Conservation (phyloP, 2,329 filamentous ascomycete species). For the Fusarium solani-melongenae region DNA sequence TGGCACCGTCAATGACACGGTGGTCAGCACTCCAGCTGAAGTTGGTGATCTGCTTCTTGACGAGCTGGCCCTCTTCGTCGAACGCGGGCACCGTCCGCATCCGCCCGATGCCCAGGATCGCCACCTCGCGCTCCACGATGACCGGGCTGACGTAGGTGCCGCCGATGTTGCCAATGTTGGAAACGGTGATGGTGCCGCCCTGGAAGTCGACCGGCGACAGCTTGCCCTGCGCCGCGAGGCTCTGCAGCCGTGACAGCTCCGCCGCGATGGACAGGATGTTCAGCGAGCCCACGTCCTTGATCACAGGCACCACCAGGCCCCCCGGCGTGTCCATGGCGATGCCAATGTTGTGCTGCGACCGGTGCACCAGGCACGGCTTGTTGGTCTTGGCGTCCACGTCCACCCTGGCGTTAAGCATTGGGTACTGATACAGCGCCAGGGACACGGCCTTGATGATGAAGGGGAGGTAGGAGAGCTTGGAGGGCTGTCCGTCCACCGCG, state of each 20-base stretch:
- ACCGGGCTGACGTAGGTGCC: constrained; percentile 93
- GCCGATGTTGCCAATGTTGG: constrained; percentile 95
- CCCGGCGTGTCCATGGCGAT: constrained; percentile 93
- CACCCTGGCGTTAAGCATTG: constrained; percentile 87
- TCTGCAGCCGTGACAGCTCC: constrained; percentile 80
- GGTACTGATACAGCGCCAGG: constrained; percentile 82
- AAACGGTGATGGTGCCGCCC: constrained; percentile 93
- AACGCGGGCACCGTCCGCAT: constrained; percentile 87
- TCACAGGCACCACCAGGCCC: constrained; percentile 90
- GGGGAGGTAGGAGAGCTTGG: constrained; percentile 87
- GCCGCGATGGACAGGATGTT: constrained; percentile 82
- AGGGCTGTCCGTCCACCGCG: constrained; percentile 60
- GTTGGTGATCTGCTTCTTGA: constrained; percentile 83
- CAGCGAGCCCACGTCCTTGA: constrained; percentile 82
- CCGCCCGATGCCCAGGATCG: constrained; percentile 89
- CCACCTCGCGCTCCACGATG: constrained; percentile 89
- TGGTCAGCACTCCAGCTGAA: constrained; percentile 99
- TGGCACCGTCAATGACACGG: constrained; percentile 92
- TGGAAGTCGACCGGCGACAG: constrained; percentile 79
- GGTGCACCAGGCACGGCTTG: constrained; percentile 81
- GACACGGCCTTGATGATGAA: constrained; percentile 98
- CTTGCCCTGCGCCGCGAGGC: constrained; percentile 78
- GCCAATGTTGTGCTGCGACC: constrained; percentile 91
- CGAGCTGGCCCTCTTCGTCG: constrained; percentile 66
- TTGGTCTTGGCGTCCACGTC: constrained; percentile 66